Base-by-base conservation (phyloP, 345 rosid genomes). In the Microthlaspi erraticum region DNA sequence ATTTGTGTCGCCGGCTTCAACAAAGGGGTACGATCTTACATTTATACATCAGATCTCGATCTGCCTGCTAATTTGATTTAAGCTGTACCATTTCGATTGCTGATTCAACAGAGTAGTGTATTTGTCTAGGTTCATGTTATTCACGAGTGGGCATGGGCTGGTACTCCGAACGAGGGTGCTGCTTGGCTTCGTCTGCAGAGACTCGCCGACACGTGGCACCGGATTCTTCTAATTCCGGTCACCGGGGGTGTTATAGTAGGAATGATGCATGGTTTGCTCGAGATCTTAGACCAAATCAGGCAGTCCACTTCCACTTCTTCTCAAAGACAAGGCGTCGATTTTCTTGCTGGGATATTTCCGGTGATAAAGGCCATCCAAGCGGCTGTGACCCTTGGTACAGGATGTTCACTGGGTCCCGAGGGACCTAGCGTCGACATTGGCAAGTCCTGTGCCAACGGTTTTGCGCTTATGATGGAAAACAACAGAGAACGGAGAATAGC, bases 81-180 rank as follows among this genome's bases (percentile, higher is more conserved):
- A 0, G 31, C 7, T 50, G 5, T 56, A 12, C 5, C 46, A 32
- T 56, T 33, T 71, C 34, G 78, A 64, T 11, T 81, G 20, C 60
- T 56, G 67, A 55, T 65, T 73, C 56, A 13, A 41, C 29, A 55
- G 50, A 61, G 71, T 75, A 65, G 66, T 72, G 71, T 46, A 31
- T 42, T 61, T 19, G 44, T 81, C 36, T 77, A 93, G 97, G 99
- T 88, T 81, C 97, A 88, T 52, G 67, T 89, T 8, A 94, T 88
- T 72, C 99, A 91, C 79, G 97, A 91, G 66, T 94, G 96, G 97
- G 93, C 96, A 23, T 91, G 99, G 99, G 97, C 95, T 16, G 99
- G 99, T 64, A 94, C 96, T 26, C 99, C 99, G 0, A 87, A 81
- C 31, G 99, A 94, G 64, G 97, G 97, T 68, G 95, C 99, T n/a